Evolutionary conservation across 208 protist species (phyloP), one percentile per base, ranked within the genome.

Genomic region (Novymonas esmeraldas): DNA sequence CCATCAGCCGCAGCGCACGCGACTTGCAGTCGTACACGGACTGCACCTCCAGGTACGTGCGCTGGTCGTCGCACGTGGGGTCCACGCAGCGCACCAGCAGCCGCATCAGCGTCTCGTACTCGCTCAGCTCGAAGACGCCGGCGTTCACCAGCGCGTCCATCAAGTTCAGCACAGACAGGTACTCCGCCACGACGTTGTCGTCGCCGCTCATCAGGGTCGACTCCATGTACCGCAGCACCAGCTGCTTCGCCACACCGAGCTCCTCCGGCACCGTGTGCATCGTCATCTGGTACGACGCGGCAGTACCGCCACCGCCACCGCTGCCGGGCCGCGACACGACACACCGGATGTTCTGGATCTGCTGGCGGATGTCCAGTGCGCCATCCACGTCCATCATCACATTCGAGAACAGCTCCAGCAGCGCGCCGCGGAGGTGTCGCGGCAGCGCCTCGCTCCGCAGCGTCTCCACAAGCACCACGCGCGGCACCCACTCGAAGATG

Each of bases 21-120:
- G 62, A 18, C 50, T 81, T 81, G 64, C 65, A 79, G 45, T 81
- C 68, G 54, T 81, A 70, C n/a, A 85, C 75, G 45, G 44, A 28
- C 18, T 70, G 67, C 39, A 69, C 57, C 46, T 85, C 66, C 9
- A 81, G 58, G 59, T 66, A 48, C 48, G 46, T 67, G 14, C 31
- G 33, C 26, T 54, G 22, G 36, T 78, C 70, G 33, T 73, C 70
- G 14, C 70, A 68, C 33, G 41, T 45, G 0, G 70, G 79, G 48
- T 85, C 68, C 7, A 85, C 51, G 24, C 68, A 69, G 24, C 63
- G 41, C 60, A 73, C 62, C 62, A 86, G 42, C 46, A 62, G 48
- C 18, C 41, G 61, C 28, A 72, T 60, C 6, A 86, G 64, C 10
- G 31, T 10, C 38, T 52, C 48, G 68, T 78, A 86, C 60, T 82